phyloP scores from a whole-genome alignment of 129 eudicot genomes.

The Arctium lappa region DNA sequence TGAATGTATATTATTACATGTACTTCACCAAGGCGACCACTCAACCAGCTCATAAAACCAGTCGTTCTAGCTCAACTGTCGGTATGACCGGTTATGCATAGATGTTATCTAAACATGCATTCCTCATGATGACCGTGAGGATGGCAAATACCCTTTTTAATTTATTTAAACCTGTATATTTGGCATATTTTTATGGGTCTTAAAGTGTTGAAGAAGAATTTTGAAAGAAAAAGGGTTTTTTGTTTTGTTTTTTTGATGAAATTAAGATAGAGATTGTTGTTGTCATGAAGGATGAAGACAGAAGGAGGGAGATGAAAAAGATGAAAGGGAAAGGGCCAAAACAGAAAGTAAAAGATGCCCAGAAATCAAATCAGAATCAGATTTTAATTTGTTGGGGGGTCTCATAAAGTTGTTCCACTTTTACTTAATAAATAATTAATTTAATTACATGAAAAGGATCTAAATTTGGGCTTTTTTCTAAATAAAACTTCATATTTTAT shows the following conservation, averaged over 20 bases:
- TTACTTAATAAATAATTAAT: conserved; percentile 7
- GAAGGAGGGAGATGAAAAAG: neutral
- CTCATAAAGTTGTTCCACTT: conserved; percentile 9
- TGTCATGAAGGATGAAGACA: neutral
- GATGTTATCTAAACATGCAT: neutral
- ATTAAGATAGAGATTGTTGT: neutral
- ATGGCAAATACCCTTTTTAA: neutral
- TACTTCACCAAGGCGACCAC: conserved; percentile 71
- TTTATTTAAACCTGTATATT: neutral
- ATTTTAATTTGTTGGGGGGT: neutral
- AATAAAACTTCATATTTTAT: conserved; percentile 3
- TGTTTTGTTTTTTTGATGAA: neutral
- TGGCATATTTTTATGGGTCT: neutral
- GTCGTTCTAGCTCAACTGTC: conserved; percentile 54
- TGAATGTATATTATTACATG: conserved; percentile 80
- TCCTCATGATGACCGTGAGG: neutral
- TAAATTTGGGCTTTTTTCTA: conserved; percentile 14
- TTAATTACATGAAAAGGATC: conserved; percentile 19
- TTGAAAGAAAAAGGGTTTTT: neutral
- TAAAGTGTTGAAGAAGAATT: neutral
- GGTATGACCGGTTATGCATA: conserved; percentile 84
- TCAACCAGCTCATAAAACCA: conserved; percentile 58
- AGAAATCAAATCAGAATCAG: neutral
- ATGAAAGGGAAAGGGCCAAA: conserved; percentile 27
- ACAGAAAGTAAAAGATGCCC: conserved; percentile 29